A percentile compares a stretch with the other conserved stretches of the same genome.
Evolutionary conservation across 2,329 filamentous ascomycete genomes (phyloP).

Genomic region (Fusarium begoniae): DNA sequence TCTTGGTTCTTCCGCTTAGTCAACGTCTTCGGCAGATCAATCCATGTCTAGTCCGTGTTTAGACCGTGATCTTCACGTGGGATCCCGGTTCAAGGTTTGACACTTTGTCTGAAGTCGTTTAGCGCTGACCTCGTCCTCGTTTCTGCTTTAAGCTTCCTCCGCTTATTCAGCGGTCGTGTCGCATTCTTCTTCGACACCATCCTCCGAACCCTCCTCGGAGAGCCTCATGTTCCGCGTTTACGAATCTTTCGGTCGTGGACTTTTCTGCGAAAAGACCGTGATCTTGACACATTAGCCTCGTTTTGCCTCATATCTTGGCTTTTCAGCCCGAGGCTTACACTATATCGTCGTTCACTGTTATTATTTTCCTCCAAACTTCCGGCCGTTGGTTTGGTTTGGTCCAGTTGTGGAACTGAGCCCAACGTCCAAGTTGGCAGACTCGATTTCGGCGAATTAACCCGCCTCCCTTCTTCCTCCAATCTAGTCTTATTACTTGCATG

Average conservation of each 20-base stretch:
- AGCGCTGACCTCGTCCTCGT: background rate
- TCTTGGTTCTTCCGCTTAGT: background rate
- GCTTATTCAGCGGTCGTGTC: conserved; percentile 30
- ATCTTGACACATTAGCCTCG: background rate
- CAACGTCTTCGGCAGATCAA: fast-evolving
- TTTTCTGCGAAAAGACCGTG: background rate
- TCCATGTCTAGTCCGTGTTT: background rate
- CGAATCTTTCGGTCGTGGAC: background rate
- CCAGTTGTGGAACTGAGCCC: background rate
- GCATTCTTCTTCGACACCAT: background rate
- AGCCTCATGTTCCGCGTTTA: conserved; percentile 8
- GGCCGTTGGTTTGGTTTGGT: background rate
- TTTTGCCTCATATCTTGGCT: background rate
- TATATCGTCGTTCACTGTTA: background rate
- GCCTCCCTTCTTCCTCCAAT: background rate
- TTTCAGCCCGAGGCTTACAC: background rate
- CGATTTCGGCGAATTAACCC: background rate
- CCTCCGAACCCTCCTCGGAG: conserved; percentile 9
- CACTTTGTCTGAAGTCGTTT: background rate
- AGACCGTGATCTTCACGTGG: background rate
- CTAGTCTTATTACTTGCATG: background rate
- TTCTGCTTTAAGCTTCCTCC: background rate
- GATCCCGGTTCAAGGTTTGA: background rate
- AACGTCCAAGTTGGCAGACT: background rate
- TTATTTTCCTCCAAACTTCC: background rate